Base-by-base conservation (phyloP, 345 rosid genomes). In the Carallia brachiata region DNA sequence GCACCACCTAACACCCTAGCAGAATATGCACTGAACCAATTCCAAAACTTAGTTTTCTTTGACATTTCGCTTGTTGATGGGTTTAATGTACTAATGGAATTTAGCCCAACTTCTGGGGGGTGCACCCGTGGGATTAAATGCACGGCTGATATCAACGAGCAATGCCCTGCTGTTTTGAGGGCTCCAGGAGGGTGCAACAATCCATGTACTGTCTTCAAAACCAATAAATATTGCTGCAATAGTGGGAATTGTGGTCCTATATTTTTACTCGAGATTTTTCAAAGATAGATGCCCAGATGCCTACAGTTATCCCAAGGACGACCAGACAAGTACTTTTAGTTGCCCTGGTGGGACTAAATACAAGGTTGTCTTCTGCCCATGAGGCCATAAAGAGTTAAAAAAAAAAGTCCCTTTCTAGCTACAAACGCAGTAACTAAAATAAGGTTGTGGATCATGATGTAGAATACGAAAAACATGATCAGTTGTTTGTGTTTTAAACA, bases 41-140 rank as follows among this genome's bases (percentile, higher is more conserved):
- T 7, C 37, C 8, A 27, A 0, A 48, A 12, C 56, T 5, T 30
- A 52, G 74, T 53, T 32, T 57, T 40, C 34, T 52, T 57, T 47
- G 73, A 72, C 23, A 34, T 72, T n/a, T 63, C 70, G 9, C 15
- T 67, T 13, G 40, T 72, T 7, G 55, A 34, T 3, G 77, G 80
- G 44, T 77, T 72, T 52, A 77, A 77, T 31, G 40, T 77, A n/a
- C 74, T 73, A 0, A 63, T 63, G 73, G 77, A 77, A 31, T 72
- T 72, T 28, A 69, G 63, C 16, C 66, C 70, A 6, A 27, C 62
- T 4, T 6, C 52, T 32, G 34, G 44, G 6, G 53, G 67, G 39
- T 17, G 36, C 6, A 40, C n/a, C 27, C 23, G 70, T 3, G 52
- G 61, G 10, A 32, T 48, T 5, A 16, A 2, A 16, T 75, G 74